Percentiles rank a stretch among this genome's conserved stretches.
Evolutionary conservation across 208 protist genomes (phyloP).

Genomic region (Leishmania guyanensis): DNA sequence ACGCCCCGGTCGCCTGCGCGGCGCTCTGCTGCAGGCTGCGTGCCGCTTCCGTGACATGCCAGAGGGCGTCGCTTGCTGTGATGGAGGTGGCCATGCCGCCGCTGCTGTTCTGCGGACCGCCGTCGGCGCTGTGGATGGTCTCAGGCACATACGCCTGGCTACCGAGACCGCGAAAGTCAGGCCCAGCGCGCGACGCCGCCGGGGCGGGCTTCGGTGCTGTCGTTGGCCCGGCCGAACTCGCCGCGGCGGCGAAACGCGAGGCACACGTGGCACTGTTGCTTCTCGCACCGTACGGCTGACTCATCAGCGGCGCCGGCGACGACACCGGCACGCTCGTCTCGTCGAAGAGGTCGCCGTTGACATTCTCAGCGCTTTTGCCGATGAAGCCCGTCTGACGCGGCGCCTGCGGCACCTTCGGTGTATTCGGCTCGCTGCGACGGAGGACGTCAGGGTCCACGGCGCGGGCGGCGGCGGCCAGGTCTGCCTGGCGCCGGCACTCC

Average conservation of each 20-base stretch:
- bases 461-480: slow-evolving; percentile 28
- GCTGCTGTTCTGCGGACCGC: slow-evolving; percentile 12
- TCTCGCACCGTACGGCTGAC: not conserved
- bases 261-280: slow-evolving; percentile 20
- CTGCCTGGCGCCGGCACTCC: slow-evolving; percentile 31
- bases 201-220: not conserved
- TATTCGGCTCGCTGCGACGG: not conserved
- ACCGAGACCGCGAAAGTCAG: slow-evolving; percentile 70
- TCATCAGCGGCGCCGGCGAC: slow-evolving; percentile 11
- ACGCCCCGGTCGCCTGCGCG: slow-evolving; percentile 38
- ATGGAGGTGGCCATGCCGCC: slow-evolving; percentile 6
- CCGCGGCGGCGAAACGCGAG: not conserved
- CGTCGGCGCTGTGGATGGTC: not conserved
- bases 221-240: not conserved
- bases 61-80: slow-evolving; percentile 46
- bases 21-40: slow-evolving; percentile 56
- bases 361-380: slow-evolving; percentile 27
- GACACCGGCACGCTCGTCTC: slow-evolving; percentile 16
- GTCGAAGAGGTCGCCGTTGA: slow-evolving; percentile 36
- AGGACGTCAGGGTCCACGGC: slow-evolving; percentile 28
- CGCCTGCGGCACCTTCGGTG: slow-evolving; percentile 10
- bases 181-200: slow-evolving; percentile 35
- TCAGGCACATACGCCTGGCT: slow-evolving; percentile 56
- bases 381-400: slow-evolving; percentile 33
- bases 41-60: slow-evolving; percentile 58